Evolutionary conservation across 1,284 basidiomycete species (phyloP), one percentile per base, ranked within the genome.

Genomic region (Chiua sp.): DNA sequence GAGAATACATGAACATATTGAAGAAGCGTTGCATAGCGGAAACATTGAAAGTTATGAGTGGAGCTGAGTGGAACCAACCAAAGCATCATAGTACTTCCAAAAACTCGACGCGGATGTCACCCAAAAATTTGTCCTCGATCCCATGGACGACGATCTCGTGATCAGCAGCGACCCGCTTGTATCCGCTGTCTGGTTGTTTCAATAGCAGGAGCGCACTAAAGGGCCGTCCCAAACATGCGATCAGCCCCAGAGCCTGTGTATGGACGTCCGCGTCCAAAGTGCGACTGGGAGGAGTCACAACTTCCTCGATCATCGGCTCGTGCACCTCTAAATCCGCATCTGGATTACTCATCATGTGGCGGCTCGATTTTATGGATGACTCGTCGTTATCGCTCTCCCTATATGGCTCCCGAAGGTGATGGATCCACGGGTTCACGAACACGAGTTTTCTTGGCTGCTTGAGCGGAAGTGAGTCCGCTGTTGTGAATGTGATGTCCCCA

Each of bases 141-240:
- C 48, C 37, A 30, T 16, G 12, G 16, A 47, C 13, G 4, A 51
- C 33, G 8, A 57, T 47, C n/a, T 47, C 50, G 11, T 47, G 22
- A 13, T 57, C 50, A 12, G 44, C 50, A 18, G 56, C 50, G 3
- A 51, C 56, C 13, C 56, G 56, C 44, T 30, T 57, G 50, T 57
- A 57, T 3, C 18, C 44, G 5, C 50, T 44, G 8, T 57, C 50
- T 1, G 32, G 22, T 8, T 57, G 56, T 22, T 20, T 49, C 49
- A 51, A 47, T 13, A 56, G 23, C 6, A 56, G 7, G 4, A 51
- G 30, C 1, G 56, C 32, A 4, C 18, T 30, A 7, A 57, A 57
- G 3, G 44, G 42, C 32, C 47, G 56, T 57, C 20, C 33, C 10
- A 35, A 35, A 35, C 13, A 13, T 13, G 33, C 35, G 35, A 35